Base-by-base conservation (phyloP, 2,329 filamentous ascomycete species). In the Calonectria ilicicola region DNA sequence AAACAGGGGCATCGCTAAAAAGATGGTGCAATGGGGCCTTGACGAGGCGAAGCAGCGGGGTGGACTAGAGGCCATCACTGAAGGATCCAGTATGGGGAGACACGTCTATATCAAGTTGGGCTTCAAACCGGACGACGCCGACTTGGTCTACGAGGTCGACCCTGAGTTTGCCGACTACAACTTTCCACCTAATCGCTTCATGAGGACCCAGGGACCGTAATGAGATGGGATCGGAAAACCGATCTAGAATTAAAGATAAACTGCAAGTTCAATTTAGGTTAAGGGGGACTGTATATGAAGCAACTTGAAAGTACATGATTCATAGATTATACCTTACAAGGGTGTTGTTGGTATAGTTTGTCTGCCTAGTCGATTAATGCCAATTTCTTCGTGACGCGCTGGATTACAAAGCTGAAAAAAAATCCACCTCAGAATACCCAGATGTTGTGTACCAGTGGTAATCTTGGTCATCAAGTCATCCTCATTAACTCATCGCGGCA, bases 31-130 rank as follows among this genome's bases (percentile, higher is more conserved):
- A 74, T 89, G 86, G 86, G 88, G 88, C 0, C 79, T 88, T 10
- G 84, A 82, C 6, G 86, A 85, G 81, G 86, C 84, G 5, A 72
- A 80, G 71, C 77, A 82, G 29, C 75, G 86, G 4, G 85, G 85
- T 0, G 83, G 83, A 1, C 70, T 87, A 14, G 87, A 89, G 74
- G 79, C 81, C 7, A 81, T 84, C 12, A 86, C 84, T 0, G 88
- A 89, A 77, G 88, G 83, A 2, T 89, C 87, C 21, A 77, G 76
- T 17, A 87, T 89, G 87, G 88, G 88, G 3, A 80, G 88, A 12
- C 76, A 80, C 29, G 86, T 86, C 0, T 90, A 90, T 65, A 49
- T 72, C n/a, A 83, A 85, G 71, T 64, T 88, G 44, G 88, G 87
- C 0, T 90, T 89, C 70, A 76, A 78, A 32, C 81, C 83, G 4